Evolutionary conservation across 2,329 filamentous ascomycete genomes (phyloP).

Genomic region (Phaeosphaeria sp.): DNA sequence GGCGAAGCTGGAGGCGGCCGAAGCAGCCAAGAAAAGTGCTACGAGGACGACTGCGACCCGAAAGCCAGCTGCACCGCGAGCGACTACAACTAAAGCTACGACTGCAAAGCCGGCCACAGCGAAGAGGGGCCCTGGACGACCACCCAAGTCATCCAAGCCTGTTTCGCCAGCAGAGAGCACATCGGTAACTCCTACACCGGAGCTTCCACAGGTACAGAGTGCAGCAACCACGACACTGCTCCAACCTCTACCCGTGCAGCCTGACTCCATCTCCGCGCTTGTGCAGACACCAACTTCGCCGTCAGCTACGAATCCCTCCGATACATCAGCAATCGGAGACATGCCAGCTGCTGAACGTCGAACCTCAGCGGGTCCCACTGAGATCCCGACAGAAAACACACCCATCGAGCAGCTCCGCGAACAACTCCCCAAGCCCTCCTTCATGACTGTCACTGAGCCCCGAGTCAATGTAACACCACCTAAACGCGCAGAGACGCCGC

Average conservation of each 20-base stretch:
- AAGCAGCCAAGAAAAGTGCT: conserved; percentile 42
- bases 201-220: conserved; percentile 30
- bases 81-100: conserved; percentile 16
- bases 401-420: conserved; percentile 46
- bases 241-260: conserved; percentile 37
- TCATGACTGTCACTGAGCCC: conserved; percentile 32
- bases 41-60: conserved; percentile 24
- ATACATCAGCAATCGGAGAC: not conserved
- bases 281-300: conserved; percentile 3
- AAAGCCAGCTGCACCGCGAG: conserved; percentile 30
- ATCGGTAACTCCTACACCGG: conserved; percentile 47
- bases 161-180: conserved; percentile 44
- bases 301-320: not conserved
- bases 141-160: conserved; percentile 32
- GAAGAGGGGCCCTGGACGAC: conserved; percentile 35
- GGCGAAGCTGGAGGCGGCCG: conserved; percentile 46
- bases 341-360: conserved; percentile 17
- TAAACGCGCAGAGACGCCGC: conserved; percentile 46
- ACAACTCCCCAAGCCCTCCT: conserved; percentile 42
- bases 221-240: conserved; percentile 29
- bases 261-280: conserved; percentile 13
- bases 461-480: conserved; percentile 32
- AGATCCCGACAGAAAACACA: conserved; percentile 41
- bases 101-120: conserved; percentile 21
- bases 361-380: conserved; percentile 24